Evolutionary conservation across 257 asterid genomes (phyloP), one percentile per base, ranked within the genome.

Genomic region (Ocimum tenuiflorum): DNA sequence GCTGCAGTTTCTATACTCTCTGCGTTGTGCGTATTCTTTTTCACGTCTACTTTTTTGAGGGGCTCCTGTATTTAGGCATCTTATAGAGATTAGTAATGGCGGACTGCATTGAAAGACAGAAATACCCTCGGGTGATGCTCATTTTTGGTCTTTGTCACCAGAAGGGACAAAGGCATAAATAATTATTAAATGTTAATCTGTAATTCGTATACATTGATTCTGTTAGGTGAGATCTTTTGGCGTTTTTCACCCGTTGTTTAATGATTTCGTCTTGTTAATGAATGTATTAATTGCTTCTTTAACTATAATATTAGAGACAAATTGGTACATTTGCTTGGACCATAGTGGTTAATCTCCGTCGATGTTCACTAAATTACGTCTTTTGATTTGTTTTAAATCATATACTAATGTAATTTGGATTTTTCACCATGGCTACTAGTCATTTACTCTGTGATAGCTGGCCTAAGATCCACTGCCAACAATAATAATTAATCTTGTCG

Each of bases 31-130:
- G 59, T 54, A 18, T 52, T 77, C 31, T 65, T 27, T 61, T 74
- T 43, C 51, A 51, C 63, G 54, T 24, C 57, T 73, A 55, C 82
- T 82, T 82, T 82, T 65, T 35, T n/a, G n/a, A 13, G 53, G 67
- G 68, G 60, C 80, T 20, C 63, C n/a, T 42, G 63, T 49, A 73
- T 56, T 22, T 48, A 64, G 67, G 73, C 63, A 59, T 62, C 45
- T 23, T 66, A 36, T 36, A 38, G n/a, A 67, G 52, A 67, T 11
- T 0, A 3, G 49, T 43, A 43, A 36, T 67, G 58, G 52, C 3
- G 18, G 69, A 8, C 24, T 48, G n/a, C 7, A 3, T 0, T 48
- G 47, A 69, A 79, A 56, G 73, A 73, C 81, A 9, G 1, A 36
- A 53, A 31, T 62, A 12, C 85, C 76, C 68, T 22, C 35, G 5